Evolutionary conservation across 768 basidiomycete genomes (phyloP), one percentile per base, ranked within the genome.

Genomic region (Guyanaporus albipodus): DNA sequence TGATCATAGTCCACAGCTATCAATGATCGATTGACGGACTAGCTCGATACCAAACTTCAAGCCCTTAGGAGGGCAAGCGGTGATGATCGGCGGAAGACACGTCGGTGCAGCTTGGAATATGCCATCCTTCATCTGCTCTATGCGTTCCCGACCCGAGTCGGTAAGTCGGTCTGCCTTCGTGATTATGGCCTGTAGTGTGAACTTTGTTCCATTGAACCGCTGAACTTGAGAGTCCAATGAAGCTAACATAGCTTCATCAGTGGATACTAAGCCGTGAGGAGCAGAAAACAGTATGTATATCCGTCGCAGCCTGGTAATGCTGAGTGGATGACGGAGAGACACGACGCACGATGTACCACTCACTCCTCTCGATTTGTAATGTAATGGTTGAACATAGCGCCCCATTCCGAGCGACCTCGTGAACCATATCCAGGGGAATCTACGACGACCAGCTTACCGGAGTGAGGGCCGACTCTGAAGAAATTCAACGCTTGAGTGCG

Each of bases 401-500:
- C 87, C 87, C 87, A 91, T 64, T 87, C 85, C 27, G 74, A 73
- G 34, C 85, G 75, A 11, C 89, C 87, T 44, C 85, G 73, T 8
- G 73, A 67, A 38, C 89, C 89, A 60, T 91, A 91, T 14, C 89
- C 88, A 3, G 89, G 89, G 11, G 87, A 76, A 56, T 91, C 89
- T 9, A 91, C 87, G 4, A 91, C 66, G 18, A 88, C 60, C 27
- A 87, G 69, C 31, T 78, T 73, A 26, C 80, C 79, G 8, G 68
- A 64, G 15, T 53, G 44, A 21, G 76, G 72, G 4, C 85, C 83
- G n/a, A 88, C 77, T 32, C 77, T 71, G 60, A 77, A 88, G 57
- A 88, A 89, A 52, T 88, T 85, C 39, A 91, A 67, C 9, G 79
- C 63, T 55, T 77, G 76, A 11, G 87, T 90, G n/a, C 78, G 74